phyloP scores from a whole-genome alignment of 495 filamentous ascomycete species.

The Talaromyces adpressus region DNA sequence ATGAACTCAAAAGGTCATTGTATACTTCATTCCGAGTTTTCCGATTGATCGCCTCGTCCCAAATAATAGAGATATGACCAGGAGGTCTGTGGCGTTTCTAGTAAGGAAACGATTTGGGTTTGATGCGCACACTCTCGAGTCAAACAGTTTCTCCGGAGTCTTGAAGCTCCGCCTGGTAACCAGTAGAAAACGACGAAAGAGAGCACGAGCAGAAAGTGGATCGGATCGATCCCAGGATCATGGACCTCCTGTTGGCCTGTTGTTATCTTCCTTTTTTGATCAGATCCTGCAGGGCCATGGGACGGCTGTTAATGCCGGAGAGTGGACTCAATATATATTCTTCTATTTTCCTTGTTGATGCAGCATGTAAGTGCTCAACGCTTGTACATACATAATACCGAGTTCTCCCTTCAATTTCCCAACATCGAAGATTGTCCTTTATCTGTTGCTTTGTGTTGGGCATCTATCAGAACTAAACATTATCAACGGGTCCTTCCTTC shows the following conservation, averaged over 20 bases:
- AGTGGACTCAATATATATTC: not conserved
- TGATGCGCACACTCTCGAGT: not conserved
- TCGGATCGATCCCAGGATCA: not conserved
- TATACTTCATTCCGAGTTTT: not conserved
- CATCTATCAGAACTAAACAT: not conserved
- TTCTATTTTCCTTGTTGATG: not conserved
- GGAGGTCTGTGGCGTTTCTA: not conserved
- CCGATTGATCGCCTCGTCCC: not conserved
- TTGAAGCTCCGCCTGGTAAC: not conserved
- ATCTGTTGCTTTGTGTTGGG: not conserved
- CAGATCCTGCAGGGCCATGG: not conserved
- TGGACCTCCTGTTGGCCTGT: not conserved
- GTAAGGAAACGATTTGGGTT: not conserved
- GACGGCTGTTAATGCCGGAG: not conserved
- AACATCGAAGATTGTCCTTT: not conserved
- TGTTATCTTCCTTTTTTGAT: not conserved
- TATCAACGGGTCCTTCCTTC: not conserved
- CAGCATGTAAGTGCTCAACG: not conserved
- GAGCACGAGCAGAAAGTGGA: not conserved
- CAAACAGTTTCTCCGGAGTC: not conserved
- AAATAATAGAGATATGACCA: not conserved
- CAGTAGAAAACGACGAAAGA: not conserved
- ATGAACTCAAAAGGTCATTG: not conserved
- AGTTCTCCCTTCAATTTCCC: not conserved
- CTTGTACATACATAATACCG: constrained; percentile 2